phyloP scores from a whole-genome alignment of 371 early-diverging fungal genomes.

The Rhizopus arrhizus region DNA sequence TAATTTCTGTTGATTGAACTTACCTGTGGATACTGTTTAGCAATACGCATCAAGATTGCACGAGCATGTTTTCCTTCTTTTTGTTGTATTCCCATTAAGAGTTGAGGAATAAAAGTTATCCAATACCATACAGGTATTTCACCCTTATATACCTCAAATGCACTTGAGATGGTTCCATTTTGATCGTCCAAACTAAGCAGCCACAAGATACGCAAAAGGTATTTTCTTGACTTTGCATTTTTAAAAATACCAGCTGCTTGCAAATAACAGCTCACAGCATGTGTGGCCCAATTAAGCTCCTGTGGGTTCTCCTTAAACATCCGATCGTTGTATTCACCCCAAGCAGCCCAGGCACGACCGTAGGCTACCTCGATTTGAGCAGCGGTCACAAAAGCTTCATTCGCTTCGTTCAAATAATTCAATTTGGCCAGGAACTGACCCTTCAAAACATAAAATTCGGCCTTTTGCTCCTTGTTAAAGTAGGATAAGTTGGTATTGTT shows the following conservation, averaged over 20 bases:
- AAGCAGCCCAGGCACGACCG: slow-evolving; percentile 96
- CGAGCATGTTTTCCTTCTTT: slow-evolving; percentile 82
- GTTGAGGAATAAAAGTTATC: slow-evolving; percentile 97
- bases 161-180: slow-evolving; percentile 72
- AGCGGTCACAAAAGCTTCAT: slow-evolving; percentile 91
- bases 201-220: slow-evolving; percentile 91
- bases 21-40: slow-evolving; percentile 94
- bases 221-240: slow-evolving; percentile 86
- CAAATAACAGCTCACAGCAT: slow-evolving; percentile 96
- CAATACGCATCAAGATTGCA: slow-evolving; percentile 86
- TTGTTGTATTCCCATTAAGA: slow-evolving; percentile 77
- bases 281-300: slow-evolving; percentile 82
- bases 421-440: slow-evolving; percentile 93
- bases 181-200: slow-evolving; percentile 89
- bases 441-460: slow-evolving; percentile 97
- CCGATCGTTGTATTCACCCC: slow-evolving; percentile 95
- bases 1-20: slow-evolving; percentile 1
- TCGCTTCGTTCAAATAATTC: slow-evolving; percentile 86
- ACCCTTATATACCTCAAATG: slow-evolving; percentile 87
- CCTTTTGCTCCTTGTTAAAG: slow-evolving; percentile 91
- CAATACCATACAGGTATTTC: slow-evolving; percentile 96
- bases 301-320: slow-evolving; percentile 82
- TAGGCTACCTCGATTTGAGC: slow-evolving; percentile 84
- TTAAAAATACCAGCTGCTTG: slow-evolving; percentile 93
- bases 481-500: slow-evolving; percentile 98